Evolutionary conservation across 1,284 basidiomycete species (phyloP).

Genomic region (Caloboletus inedulis): DNA sequence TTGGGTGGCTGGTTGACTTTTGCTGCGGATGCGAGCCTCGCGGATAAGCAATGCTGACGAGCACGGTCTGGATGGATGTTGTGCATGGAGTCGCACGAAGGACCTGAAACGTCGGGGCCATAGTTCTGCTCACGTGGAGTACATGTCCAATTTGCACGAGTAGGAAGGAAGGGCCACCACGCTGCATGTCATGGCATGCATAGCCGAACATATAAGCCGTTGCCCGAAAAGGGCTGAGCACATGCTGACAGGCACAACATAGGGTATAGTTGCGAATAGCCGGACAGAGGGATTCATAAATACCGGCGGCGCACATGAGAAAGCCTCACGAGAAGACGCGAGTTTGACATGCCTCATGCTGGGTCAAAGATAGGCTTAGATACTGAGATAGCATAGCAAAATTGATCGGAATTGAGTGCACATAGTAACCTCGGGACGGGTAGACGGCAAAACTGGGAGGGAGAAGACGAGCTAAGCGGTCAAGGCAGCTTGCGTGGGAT

Average conservation of each 20-base stretch:
- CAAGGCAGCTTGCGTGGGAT: neutral
- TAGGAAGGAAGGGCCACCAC: neutral
- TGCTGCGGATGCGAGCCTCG: neutral
- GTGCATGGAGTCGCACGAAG: neutral
- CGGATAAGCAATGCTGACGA: neutral
- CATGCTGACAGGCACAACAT: conserved; percentile 8
- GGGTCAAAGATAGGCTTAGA: no score
- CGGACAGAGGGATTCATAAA: neutral
- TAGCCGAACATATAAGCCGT: conserved; percentile 1
- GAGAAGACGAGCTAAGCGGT: no score
- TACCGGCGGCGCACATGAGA: neutral
- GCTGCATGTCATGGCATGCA: neutral
- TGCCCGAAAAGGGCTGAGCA: conserved; percentile 1
- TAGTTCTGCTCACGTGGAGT: neutral
- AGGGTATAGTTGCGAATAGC: neutral
- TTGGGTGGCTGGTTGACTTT: neutral
- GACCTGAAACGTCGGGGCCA: neutral
- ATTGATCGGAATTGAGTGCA: conserved; percentile 3
- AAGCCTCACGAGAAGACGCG: neutral
- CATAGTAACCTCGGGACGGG: no score
- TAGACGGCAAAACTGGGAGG: no score
- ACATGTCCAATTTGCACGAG: neutral
- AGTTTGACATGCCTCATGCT: neutral
- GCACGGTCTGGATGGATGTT: neutral
- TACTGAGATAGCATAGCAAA: conserved; percentile 8